These are phyloP conservation scores for Emmonsiellopsis sp. DNA, from an alignment of 2,329 filamentous ascomycete species.

Conservation along the genomic window DNA sequence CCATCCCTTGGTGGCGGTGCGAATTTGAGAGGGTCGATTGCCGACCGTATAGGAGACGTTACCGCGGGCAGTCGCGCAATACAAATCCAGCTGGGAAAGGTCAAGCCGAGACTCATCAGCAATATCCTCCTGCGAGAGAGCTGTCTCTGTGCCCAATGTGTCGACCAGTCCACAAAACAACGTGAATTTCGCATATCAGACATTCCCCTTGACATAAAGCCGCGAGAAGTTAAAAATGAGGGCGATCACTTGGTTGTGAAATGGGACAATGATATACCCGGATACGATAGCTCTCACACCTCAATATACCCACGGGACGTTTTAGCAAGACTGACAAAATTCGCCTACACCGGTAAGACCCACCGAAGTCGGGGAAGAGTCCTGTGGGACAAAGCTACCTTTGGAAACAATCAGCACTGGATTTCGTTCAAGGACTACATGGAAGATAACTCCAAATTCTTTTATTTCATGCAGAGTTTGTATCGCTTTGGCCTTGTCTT, in stretches of 20 bases:
- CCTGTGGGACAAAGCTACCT: conserved; percentile 29
- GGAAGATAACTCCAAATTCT: conserved; percentile 48
- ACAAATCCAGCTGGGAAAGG: too few species aligned
- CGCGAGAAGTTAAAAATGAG: conserved; percentile 27
- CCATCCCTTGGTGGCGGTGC: too few species aligned
- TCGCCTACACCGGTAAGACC: neutral
- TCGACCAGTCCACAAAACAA: conserved; percentile 51
- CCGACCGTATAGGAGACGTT: too few species aligned
- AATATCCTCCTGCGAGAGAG: conserved; percentile 41
- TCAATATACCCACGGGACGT: conserved; percentile 23
- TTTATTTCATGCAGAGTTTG: conserved; percentile 54
- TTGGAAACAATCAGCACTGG: conserved; percentile 41
- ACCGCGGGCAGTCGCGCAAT: too few species aligned
- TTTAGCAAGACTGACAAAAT: conserved; percentile 9
- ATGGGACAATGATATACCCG: conserved; percentile 53
- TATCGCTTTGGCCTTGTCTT: conserved; percentile 65
- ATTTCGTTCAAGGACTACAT: conserved; percentile 68
- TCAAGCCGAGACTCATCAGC: neutral
- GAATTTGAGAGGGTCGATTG: too few species aligned
- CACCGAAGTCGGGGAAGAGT: conserved; percentile 13
- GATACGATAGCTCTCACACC: conserved; percentile 32
- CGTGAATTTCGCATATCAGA: conserved; percentile 57
- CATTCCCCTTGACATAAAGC: conserved; percentile 44
- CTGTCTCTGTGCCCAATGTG: conserved; percentile 46
- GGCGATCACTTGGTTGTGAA: conserved; percentile 43